Base-by-base conservation (phyloP, 495 filamentous ascomycete genomes). In the Parmelia sp. region DNA sequence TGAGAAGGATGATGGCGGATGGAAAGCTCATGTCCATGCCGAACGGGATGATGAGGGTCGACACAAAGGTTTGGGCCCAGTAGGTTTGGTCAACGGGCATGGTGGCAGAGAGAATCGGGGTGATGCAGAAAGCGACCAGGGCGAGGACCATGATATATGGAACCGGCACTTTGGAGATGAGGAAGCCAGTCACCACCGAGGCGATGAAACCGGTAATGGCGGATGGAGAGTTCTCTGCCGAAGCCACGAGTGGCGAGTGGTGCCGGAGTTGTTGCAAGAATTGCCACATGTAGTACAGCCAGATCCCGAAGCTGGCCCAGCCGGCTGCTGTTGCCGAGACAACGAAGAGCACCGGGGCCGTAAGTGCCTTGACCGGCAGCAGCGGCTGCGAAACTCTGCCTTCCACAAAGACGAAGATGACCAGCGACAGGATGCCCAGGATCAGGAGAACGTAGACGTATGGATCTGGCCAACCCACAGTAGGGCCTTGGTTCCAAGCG, bases 1-100 rank as follows among this genome's bases (percentile, higher is more conserved):
- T 72, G 65, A 73, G 57, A 17, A 61, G 51, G 27, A 61, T 70
- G 45, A 69, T 70, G 33, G 68, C 71, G 0, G 74, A 71, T 17
- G 73, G 73, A n/a, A 77, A 74, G 31, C 65, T 69, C 66, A 80
- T 78, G 62, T 79, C 79, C 80, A 84, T 84, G 37, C 81, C 82
- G 74, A 77, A 82, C 9, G 79, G 75, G 35, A 75, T 81, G 39
- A 84, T 65, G 0, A 84, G 0, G 2, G 70, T 70, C 6, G 75
- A 70, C 9, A 84, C 66, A 59, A 86, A 84, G 0, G 74, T 72
- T n/a, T 77, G 68, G 10, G 70, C 72, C 78, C 79, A 80, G 57
- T 80, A 80, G 15, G 64, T 76, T 60, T 79, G 77, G n/a, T 72
- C 65, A 0, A 77, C 68, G 0, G 77, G 76, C 15, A 68, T 64